Evolutionary conservation across 768 basidiomycete genomes (phyloP).

Genomic region (Tylopilus rubrobrunneus): DNA sequence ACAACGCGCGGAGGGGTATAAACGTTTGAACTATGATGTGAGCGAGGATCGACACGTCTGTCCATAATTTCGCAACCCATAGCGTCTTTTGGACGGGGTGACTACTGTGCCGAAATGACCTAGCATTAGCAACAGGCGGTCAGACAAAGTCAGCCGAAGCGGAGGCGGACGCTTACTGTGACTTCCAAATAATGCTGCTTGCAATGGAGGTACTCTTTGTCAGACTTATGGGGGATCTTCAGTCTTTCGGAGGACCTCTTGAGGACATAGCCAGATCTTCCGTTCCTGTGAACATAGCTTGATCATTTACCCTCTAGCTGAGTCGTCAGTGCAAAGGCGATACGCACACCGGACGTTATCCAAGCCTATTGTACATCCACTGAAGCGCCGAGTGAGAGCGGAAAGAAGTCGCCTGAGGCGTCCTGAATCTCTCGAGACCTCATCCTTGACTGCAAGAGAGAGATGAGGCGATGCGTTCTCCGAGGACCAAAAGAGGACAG

Average conservation of each 20-base stretch:
- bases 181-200: conserved; percentile 63
- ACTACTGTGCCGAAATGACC: conserved; percentile 87
- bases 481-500: too few species aligned
- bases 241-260: conserved; percentile 68
- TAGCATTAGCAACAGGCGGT: conserved; percentile 17
- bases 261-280: conserved; percentile 81
- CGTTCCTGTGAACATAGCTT: conserved; percentile 98
- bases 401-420: too few species aligned
- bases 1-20: too few species aligned
- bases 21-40: too few species aligned
- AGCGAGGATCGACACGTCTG: conserved; percentile 62
- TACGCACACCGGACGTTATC: too few species aligned
- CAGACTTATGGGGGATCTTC: conserved; percentile 47
- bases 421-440: too few species aligned
- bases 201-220: conserved; percentile 53
- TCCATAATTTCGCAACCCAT: conserved; percentile 58
- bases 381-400: too few species aligned
- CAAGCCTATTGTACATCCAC: too few species aligned
- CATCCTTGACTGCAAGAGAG: too few species aligned
- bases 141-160: not conserved
- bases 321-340: not conserved
- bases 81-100: conserved; percentile 68
- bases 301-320: conserved; percentile 82
- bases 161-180: conserved; percentile 46
- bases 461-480: too few species aligned